Evolutionary conservation across 2,329 filamentous ascomycete species (phyloP).

Genomic region (Hypoxylon sp.): DNA sequence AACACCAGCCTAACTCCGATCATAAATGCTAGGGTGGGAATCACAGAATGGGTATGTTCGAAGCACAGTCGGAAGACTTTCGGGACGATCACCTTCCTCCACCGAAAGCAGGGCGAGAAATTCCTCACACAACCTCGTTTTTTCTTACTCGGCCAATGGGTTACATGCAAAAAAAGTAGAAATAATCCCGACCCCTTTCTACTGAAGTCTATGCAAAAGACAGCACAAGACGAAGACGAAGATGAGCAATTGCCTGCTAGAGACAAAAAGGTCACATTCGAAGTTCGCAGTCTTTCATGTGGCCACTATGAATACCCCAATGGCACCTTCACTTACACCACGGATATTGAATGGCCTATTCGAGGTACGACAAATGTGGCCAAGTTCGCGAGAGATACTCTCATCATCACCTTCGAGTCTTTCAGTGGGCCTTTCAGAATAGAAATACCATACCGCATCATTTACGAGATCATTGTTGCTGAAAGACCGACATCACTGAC

Average conservation of each 20-base stretch:
- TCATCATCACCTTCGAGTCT: slow-evolving; percentile 58
- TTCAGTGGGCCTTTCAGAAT: slow-evolving; percentile 53
- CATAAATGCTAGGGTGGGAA: slow-evolving; percentile 58
- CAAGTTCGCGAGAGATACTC: slow-evolving; percentile 60
- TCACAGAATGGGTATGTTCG: slow-evolving; percentile 61
- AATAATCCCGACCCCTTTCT: slow-evolving; percentile 55
- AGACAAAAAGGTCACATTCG: slow-evolving; percentile 45
- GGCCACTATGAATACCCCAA: slow-evolving; percentile 64
- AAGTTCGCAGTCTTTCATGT: slow-evolving; percentile 56
- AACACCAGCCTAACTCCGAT: slow-evolving; percentile 58
- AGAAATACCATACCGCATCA: slow-evolving; percentile 65
- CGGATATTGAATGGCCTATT: slow-evolving; percentile 60
- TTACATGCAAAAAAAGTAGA: slow-evolving; percentile 57
- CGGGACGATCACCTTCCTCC: slow-evolving; percentile 63
- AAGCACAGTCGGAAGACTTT: slow-evolving; percentile 57
- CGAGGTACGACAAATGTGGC: slow-evolving; percentile 55
- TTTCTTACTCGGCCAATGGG: slow-evolving; percentile 46
- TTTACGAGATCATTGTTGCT: slow-evolving; percentile 62
- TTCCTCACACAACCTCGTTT: slow-evolving; percentile 57
- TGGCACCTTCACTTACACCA: slow-evolving; percentile 59
- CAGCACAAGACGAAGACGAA: slow-evolving; percentile 50
- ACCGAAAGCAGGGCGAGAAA: slow-evolving; percentile 55
- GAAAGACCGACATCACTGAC: slow-evolving; percentile 58
- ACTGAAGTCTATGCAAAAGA: slow-evolving; percentile 56
- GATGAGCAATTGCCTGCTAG: slow-evolving; percentile 43